Evolutionary conservation across 305 asterid genomes (phyloP).

Genomic region (Striga hermonthica): DNA sequence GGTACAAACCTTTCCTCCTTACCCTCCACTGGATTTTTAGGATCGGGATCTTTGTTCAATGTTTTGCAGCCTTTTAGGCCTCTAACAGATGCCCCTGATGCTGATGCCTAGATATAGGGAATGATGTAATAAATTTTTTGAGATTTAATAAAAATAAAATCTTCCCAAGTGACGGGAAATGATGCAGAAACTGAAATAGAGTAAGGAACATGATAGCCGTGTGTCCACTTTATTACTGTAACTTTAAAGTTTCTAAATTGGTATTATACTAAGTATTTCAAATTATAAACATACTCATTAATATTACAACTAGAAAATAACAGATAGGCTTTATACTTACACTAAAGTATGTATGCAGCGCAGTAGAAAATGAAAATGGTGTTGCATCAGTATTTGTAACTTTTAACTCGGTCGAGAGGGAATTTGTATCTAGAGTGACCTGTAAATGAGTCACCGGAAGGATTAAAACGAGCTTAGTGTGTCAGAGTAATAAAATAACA

Average conservation of each 20-base stretch:
- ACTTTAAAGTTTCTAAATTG: background rate
- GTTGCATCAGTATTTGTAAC: conserved; percentile 74
- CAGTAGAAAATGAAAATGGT: conserved; percentile 83
- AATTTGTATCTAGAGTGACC: conserved; percentile 62
- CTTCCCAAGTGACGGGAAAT: conserved; percentile 3
- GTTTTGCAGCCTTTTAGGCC: conserved; percentile 89
- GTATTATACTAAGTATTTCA: background rate
- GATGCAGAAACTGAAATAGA: background rate
- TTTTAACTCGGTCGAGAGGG: conserved; percentile 74
- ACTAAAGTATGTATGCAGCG: conserved; percentile 86
- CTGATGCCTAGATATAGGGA: conserved; percentile 65
- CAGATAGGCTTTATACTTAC: conserved; percentile 43
- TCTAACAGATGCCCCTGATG: conserved; percentile 66
- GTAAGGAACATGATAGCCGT: background rate
- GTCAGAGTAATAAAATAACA: background rate
- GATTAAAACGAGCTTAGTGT: conserved; percentile 18
- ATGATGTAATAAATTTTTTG: conserved; percentile 5
- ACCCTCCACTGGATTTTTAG: conserved; percentile 82
- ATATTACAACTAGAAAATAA: conserved; percentile 5
- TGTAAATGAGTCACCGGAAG: conserved; percentile 36
- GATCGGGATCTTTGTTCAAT: conserved; percentile 85
- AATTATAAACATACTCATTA: background rate
- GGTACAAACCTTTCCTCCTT: conserved; percentile 72
- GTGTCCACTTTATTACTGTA: background rate
- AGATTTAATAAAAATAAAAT: conserved; percentile 1